Evolutionary conservation across 2,329 filamentous ascomycete genomes (phyloP).

Genomic region (Fusarium sp.): DNA sequence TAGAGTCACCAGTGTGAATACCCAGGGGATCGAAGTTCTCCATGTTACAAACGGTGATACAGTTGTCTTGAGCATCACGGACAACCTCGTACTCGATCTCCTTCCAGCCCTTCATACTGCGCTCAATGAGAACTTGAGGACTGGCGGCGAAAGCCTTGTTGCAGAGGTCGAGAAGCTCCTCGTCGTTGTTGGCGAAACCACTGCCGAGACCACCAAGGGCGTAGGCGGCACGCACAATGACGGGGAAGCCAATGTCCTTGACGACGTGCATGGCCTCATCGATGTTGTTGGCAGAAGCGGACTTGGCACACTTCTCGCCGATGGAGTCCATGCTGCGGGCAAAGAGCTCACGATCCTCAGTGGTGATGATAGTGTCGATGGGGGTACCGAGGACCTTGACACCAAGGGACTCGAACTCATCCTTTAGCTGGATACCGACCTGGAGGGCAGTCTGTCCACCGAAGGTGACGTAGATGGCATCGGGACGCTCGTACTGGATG

Average conservation of each 20-base stretch:
- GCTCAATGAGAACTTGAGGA: slow-evolving; percentile 95
- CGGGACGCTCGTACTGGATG: slow-evolving; percentile 91
- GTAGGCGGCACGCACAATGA: slow-evolving; percentile 97
- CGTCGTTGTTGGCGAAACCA: slow-evolving; percentile 91
- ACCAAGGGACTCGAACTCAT: slow-evolving; percentile 92
- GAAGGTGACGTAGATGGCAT: slow-evolving; percentile 97
- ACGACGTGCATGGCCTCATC: slow-evolving; percentile 91
- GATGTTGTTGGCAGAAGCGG: slow-evolving; percentile 87
- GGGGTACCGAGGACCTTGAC: slow-evolving; percentile 96
- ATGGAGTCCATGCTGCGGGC: slow-evolving; percentile 99
- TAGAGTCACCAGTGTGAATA: slow-evolving; percentile 97
- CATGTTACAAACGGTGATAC: slow-evolving; percentile 99
- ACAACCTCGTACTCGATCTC: slow-evolving; percentile 99
- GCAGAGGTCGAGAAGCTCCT: slow-evolving; percentile 86
- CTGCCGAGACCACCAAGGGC: slow-evolving; percentile 94
- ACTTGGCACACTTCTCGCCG: slow-evolving; percentile 97
- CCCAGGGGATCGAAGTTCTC: slow-evolving; percentile 99
- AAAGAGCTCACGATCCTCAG: slow-evolving; percentile 96
- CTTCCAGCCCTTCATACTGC: slow-evolving; percentile 99
- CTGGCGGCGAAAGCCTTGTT: slow-evolving; percentile 94
- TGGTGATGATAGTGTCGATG: slow-evolving; percentile 98
- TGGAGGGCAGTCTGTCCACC: slow-evolving; percentile 97
- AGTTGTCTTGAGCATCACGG: slow-evolving; percentile 94
- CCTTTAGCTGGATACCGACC: slow-evolving; percentile 96
- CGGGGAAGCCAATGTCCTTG: slow-evolving; percentile 92